Percentiles rank a stretch among this genome's conserved stretches.
Evolutionary conservation across 2,329 filamentous ascomycete species (phyloP).

Genomic region (Orbilia ellipsospora): DNA sequence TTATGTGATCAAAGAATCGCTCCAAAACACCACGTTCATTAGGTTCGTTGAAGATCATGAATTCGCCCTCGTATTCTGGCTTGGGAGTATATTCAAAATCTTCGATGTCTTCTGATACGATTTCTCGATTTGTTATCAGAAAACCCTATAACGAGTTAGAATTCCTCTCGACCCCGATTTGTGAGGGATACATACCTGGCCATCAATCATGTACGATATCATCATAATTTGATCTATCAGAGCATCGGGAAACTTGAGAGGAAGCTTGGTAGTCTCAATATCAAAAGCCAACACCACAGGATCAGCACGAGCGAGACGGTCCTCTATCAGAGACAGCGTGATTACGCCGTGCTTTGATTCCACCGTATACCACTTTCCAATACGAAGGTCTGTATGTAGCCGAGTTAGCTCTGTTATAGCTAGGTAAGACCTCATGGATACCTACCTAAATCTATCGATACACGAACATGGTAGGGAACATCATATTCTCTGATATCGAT

Average conservation of each 20-base stretch:
- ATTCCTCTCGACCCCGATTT: background rate
- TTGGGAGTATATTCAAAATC: slow-evolving; percentile 99
- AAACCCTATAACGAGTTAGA: slow-evolving; percentile 70
- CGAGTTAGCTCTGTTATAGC: slow-evolving; percentile 6
- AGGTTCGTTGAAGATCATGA: slow-evolving; percentile 98
- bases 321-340: slow-evolving; percentile 84
- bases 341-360: slow-evolving; percentile 92
- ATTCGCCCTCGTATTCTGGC: slow-evolving; percentile 92
- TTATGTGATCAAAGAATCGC: slow-evolving; percentile 94
- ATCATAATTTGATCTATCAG: slow-evolving; percentile 98
- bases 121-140: slow-evolving; percentile 95
- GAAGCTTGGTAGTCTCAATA: slow-evolving; percentile 96
- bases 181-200: slow-evolving; percentile 67
- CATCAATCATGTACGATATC: slow-evolving; percentile 99
- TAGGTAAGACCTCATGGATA: slow-evolving; percentile 9
- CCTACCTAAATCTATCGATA: slow-evolving; percentile 91
- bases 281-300: slow-evolving; percentile 99
- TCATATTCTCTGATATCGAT: slow-evolving; percentile 99
- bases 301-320: slow-evolving; percentile 88
- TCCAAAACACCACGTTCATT: slow-evolving; percentile 89
- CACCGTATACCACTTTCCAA: slow-evolving; percentile 96
- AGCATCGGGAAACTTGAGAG: slow-evolving; percentile 95
- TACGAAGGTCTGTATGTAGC: slow-evolving; percentile 78
- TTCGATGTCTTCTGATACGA: slow-evolving; percentile 94
- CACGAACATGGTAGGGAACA: slow-evolving; percentile 98